A percentile compares a stretch with the other conserved stretches of the same genome.
Evolutionary conservation across 2,329 filamentous ascomycete genomes (phyloP).

Genomic region (Zymoseptoria crescenta): DNA sequence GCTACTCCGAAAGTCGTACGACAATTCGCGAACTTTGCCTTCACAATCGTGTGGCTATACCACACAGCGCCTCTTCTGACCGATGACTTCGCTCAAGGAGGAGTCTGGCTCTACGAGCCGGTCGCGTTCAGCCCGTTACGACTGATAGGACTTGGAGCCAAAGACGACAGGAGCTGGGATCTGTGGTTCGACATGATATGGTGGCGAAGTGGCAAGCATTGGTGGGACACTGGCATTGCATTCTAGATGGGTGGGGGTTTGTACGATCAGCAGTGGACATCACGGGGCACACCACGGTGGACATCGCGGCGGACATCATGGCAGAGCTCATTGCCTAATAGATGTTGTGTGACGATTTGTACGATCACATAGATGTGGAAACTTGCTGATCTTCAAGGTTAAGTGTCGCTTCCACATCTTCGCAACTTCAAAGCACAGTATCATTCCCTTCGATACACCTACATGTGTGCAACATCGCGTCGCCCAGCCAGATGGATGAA

Average conservation of each 20-base stretch:
- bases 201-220: slow-evolving; percentile 54
- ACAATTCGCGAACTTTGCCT: slow-evolving; percentile 52
- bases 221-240: slow-evolving; percentile 53
- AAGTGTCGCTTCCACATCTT: no score
- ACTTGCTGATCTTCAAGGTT: no score
- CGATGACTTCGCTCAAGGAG: slow-evolving; percentile 67
- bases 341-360: no score
- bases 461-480: neutral
- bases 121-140: slow-evolving; percentile 68
- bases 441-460: no score
- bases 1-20: slow-evolving; percentile 40
- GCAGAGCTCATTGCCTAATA: no score
- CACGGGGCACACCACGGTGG: no score
- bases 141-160: slow-evolving; percentile 54
- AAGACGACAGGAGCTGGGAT: slow-evolving; percentile 59
- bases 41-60: slow-evolving; percentile 60
- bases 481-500: neutral
- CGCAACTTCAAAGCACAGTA: no score
- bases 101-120: slow-evolving; percentile 74
- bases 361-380: no score
- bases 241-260: no score
- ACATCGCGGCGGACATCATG: no score
- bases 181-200: slow-evolving; percentile 51
- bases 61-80: slow-evolving; percentile 57
- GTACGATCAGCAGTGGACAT: no score